Conservation (phyloP, 2,329 filamentous ascomycete species). For the Paecilomyces niveus region DNA sequence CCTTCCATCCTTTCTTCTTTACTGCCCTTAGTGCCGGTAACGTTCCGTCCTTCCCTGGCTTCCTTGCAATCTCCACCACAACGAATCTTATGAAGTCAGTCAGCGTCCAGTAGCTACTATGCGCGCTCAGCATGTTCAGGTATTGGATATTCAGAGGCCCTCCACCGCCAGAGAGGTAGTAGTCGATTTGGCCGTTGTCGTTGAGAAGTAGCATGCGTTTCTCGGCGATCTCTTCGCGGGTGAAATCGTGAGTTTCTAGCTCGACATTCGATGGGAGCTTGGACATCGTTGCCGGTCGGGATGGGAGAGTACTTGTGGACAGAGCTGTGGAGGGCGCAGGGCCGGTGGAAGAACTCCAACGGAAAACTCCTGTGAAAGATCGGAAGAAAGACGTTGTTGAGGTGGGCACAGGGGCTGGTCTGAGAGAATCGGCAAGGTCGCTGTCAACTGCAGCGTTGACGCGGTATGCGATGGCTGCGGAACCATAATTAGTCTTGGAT, state of each 20-base stretch:
- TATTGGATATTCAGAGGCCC: conserved; percentile 93
- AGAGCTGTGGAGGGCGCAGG: conserved; percentile 57
- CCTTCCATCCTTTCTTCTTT: conserved; percentile 47
- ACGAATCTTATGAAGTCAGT: conserved; percentile 84
- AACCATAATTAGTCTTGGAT: background rate
- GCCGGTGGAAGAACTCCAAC: conserved; percentile 40
- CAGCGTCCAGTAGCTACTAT: conserved; percentile 88
- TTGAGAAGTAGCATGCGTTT: conserved; percentile 82
- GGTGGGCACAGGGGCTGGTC: conserved; percentile 70
- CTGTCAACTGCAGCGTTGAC: conserved; percentile 86
- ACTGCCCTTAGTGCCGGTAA: conserved; percentile 48
- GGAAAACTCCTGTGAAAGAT: conserved; percentile 57
- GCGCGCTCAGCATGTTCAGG: conserved; percentile 90
- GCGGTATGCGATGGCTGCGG: conserved; percentile 70
- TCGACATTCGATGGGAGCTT: conserved; percentile 68
- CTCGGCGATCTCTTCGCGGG: conserved; percentile 84
- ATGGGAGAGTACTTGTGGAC: conserved; percentile 56
- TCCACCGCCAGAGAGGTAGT: conserved; percentile 72
- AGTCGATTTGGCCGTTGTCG: conserved; percentile 95
- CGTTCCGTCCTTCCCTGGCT: conserved; percentile 57
- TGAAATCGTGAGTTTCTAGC: conserved; percentile 91
- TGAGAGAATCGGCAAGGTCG: conserved; percentile 68
- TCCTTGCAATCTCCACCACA: conserved; percentile 77
- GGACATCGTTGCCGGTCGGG: conserved; percentile 51
- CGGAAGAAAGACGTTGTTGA: conserved; percentile 59